phyloP scores from a whole-genome alignment of 306 rosid species.

The Prosopis cineraria region DNA sequence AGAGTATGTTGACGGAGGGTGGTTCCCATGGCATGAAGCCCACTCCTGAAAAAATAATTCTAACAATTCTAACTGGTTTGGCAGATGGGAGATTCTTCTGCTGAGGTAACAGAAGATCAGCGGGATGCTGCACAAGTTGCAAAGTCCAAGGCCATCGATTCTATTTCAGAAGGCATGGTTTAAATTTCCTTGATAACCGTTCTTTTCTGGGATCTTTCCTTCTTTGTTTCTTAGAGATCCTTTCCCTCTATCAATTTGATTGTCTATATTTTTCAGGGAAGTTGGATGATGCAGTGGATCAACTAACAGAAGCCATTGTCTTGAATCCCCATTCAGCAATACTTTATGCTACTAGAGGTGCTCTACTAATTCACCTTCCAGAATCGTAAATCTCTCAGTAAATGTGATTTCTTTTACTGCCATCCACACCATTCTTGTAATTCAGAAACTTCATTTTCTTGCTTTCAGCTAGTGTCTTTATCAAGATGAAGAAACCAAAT shows the following conservation, averaged over 20 bases:
- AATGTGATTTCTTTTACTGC: slow-evolving; percentile 14
- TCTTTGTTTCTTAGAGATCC: neutral
- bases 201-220: slow-evolving; percentile 13
- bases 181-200: slow-evolving; percentile 13
- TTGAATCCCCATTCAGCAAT: slow-evolving; percentile 82
- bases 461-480: slow-evolving; percentile 66
- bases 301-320: slow-evolving; percentile 74
- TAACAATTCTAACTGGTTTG: slow-evolving; percentile 13
- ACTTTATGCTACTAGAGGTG: slow-evolving; percentile 84
- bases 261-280: slow-evolving; percentile 51
- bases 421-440: slow-evolving; percentile 21
- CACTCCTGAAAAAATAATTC: neutral
- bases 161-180: slow-evolving; percentile 59
- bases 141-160: slow-evolving; percentile 64
- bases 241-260: slow-evolving; percentile 15
- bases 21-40: neutral
- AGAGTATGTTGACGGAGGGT: neutral
- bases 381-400: neutral
- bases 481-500: slow-evolving; percentile 77
- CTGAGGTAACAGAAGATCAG: slow-evolving; percentile 67
- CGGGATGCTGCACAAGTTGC: slow-evolving; percentile 65
- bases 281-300: slow-evolving; percentile 68
- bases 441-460: slow-evolving; percentile 30
- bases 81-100: slow-evolving; percentile 70
- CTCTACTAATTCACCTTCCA: neutral